These are phyloP conservation scores for Trichoderma atrobrunneum DNA, from an alignment of 2,329 filamentous ascomycete genomes.

Conservation along the genomic window DNA sequence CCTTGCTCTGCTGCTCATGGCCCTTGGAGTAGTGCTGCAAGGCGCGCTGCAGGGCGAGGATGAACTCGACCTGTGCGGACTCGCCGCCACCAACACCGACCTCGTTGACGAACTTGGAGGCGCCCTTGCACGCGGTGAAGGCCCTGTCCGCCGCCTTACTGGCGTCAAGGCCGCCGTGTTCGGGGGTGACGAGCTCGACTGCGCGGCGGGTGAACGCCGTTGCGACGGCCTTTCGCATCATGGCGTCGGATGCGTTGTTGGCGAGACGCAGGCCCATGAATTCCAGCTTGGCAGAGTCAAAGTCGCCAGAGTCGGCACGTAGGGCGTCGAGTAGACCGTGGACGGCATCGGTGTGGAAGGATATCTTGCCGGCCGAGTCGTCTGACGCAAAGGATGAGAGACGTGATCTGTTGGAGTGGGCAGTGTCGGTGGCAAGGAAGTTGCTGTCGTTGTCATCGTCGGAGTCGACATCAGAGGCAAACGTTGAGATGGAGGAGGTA, in stretches of 20 bases:
- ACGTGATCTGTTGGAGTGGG: slow-evolving; percentile 55
- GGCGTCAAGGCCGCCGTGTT: slow-evolving; percentile 54
- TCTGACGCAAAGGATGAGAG: slow-evolving; percentile 72
- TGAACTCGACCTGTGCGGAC: slow-evolving; percentile 80
- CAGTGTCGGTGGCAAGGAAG: slow-evolving; percentile 42
- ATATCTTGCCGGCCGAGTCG: slow-evolving; percentile 54
- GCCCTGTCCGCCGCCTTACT: slow-evolving; percentile 62
- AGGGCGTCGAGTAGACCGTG: slow-evolving; percentile 83
- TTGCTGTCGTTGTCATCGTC: slow-evolving; percentile 67
- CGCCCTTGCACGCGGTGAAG: slow-evolving; percentile 54
- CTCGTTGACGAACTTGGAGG: slow-evolving; percentile 55
- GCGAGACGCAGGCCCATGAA: slow-evolving; percentile 90
- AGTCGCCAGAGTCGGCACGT: slow-evolving; percentile 70
- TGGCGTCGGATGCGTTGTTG: slow-evolving; percentile 83
- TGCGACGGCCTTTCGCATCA: slow-evolving; percentile 83
- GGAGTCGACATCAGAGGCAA: slow-evolving; percentile 63
- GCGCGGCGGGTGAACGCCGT: slow-evolving; percentile 81
- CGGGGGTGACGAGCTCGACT: slow-evolving; percentile 59
- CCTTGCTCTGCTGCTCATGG: slow-evolving; percentile 46
- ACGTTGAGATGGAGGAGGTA: slow-evolving; percentile 54
- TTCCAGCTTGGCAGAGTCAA: slow-evolving; percentile 80
- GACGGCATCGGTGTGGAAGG: slow-evolving; percentile 85
- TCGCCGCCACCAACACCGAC: slow-evolving; percentile 63
- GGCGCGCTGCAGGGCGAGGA: slow-evolving; percentile 78
- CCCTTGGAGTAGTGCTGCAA: slow-evolving; percentile 61